Evolutionary conservation across 2,329 filamentous ascomycete species (phyloP).

Genomic region (Diplodia seriata): DNA sequence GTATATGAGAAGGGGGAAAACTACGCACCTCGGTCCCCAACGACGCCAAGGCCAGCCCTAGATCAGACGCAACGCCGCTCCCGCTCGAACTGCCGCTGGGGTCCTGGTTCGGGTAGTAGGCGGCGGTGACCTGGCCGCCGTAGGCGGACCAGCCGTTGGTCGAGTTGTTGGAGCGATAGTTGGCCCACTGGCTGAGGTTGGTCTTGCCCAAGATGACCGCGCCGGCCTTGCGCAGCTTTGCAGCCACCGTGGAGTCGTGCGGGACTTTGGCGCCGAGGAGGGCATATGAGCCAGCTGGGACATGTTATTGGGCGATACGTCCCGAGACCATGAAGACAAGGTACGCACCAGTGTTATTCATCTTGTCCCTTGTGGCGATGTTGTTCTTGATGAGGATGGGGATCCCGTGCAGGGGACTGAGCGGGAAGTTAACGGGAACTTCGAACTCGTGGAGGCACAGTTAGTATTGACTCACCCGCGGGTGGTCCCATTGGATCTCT

Average conservation of each 20-base stretch:
- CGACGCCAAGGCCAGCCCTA: slow-evolving; percentile 65
- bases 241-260: slow-evolving; percentile 64
- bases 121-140: slow-evolving; percentile 67
- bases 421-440: neutral
- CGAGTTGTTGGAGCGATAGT: slow-evolving; percentile 64
- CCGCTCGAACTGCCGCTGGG: slow-evolving; percentile 69
- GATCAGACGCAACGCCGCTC: slow-evolving; percentile 64
- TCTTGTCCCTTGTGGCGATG: slow-evolving; percentile 67
- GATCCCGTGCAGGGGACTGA: slow-evolving; percentile 66
- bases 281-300: slow-evolving; percentile 65
- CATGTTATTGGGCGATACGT: too few species aligned
- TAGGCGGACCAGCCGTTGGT: slow-evolving; percentile 70
- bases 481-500: slow-evolving; percentile 55
- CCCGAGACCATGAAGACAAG: too few species aligned
- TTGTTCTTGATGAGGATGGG: slow-evolving; percentile 73
- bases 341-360: slow-evolving; percentile 62
- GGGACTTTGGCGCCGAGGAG: slow-evolving; percentile 65
- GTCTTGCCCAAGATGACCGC: slow-evolving; percentile 71
- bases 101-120: slow-evolving; percentile 68
- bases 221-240: slow-evolving; percentile 66
- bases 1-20: neutral
- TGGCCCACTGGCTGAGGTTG: slow-evolving; percentile 70
- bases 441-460: neutral
- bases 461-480: slow-evolving; percentile 48
- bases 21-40: slow-evolving; percentile 63